Conservation (phyloP, 164 flowering plant genomes). For the Vitis rotundifolia region DNA sequence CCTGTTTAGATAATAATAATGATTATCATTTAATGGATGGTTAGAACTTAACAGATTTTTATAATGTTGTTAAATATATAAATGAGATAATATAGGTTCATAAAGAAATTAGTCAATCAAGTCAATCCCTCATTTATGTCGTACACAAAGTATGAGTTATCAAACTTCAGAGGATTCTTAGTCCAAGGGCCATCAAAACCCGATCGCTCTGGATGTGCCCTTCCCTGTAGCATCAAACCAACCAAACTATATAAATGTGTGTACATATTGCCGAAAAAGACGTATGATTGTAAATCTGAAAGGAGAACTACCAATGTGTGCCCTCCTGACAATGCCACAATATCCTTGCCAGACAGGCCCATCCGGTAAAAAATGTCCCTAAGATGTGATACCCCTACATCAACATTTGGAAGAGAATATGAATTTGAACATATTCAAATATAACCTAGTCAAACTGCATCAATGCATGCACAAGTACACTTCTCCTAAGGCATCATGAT, state of each 20-base stretch:
- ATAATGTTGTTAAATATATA: background rate
- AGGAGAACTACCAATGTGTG: slow-evolving; percentile 70
- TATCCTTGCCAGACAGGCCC: slow-evolving; percentile 93
- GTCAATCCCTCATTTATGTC: slow-evolving; percentile 13
- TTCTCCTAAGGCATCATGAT: no score
- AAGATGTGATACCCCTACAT: slow-evolving; percentile 70
- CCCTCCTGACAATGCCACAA: slow-evolving; percentile 88
- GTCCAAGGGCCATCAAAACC: slow-evolving; percentile 93
- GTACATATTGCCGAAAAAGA: background rate
- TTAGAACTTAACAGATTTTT: background rate
- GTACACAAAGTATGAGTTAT: slow-evolving; percentile 79
- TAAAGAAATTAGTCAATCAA: background rate
- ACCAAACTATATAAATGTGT: background rate
- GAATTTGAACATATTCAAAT: no score
- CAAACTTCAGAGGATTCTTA: slow-evolving; percentile 68
- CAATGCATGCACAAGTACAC: no score
- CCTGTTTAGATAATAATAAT: slow-evolving; percentile 21
- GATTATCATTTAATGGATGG: no score
- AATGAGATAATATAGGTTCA: background rate
- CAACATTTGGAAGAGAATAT: slow-evolving; percentile 9
- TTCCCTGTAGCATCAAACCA: slow-evolving; percentile 49
- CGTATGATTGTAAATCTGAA: background rate
- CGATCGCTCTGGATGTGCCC: slow-evolving; percentile 79
- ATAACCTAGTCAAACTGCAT: no score
- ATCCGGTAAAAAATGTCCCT: slow-evolving; percentile 75